Evolutionary conservation across 2,329 filamentous ascomycete genomes (phyloP).

Genomic region (Apiospora kogelbergensis): DNA sequence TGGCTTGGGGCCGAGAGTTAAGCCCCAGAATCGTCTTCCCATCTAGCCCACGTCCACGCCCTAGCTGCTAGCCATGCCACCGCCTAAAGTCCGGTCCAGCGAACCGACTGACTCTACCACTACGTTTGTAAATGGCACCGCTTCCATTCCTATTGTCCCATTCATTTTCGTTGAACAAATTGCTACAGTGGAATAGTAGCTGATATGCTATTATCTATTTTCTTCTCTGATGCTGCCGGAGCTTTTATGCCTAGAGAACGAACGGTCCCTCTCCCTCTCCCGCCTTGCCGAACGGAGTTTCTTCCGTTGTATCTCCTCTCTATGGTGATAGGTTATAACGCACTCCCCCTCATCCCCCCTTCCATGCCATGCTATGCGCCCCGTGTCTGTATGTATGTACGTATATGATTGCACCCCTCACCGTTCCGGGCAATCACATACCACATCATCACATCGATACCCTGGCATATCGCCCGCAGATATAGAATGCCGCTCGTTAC

Average conservation of each 20-base stretch:
- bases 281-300: not conserved
- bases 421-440: not conserved
- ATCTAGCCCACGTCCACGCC: not conserved
- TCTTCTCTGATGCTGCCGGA: not conserved
- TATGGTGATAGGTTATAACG: not conserved
- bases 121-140: not conserved
- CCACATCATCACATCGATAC: not conserved
- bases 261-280: not conserved
- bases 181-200: not conserved
- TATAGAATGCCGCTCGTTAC: not conserved
- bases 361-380: not conserved
- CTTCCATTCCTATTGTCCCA: not conserved
- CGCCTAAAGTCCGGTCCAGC: not conserved
- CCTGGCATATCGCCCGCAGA: not conserved
- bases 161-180: not conserved
- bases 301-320: not conserved
- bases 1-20: constrained; percentile 2
- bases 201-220: not conserved
- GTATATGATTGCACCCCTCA: not conserved
- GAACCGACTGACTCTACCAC: not conserved
- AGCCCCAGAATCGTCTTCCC: not conserved
- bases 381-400: not conserved
- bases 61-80: constrained; percentile 1
- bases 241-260: not conserved
- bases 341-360: not conserved